Base-by-base conservation (phyloP, 345 rosid genomes). In the Hevea brasiliensis region DNA sequence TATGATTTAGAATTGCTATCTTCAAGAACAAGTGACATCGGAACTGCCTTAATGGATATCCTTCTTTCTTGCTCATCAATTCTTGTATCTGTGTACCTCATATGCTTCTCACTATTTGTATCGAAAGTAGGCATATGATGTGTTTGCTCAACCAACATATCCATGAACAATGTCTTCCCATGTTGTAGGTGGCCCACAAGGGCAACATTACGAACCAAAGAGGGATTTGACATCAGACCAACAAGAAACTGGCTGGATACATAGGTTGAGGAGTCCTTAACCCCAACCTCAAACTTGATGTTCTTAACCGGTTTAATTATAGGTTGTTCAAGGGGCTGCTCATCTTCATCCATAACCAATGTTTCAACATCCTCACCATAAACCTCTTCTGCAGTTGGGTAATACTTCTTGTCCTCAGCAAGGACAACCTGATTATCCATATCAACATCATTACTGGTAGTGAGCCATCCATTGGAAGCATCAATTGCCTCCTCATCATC, bases 321-420 rank as follows among this genome's bases (percentile, higher is more conserved):
- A 0, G 99, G 99, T 72, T 82, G 86, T 76, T 95, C 99, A 21
- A 92, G 97, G 10, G 99, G 89, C 75, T 79, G 98, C 74, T 91
- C 98, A 61, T 92, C 99, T 73, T 95, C 99, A 62, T 95, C 99
- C 94, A 92, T 95, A 50, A 95, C 99, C 78, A 95, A 72, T 6
- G 98, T 85, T 84, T 92, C 98, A 17, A 95, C 97, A 81, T 87
- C 99, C 66, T 89, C 97, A 1, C 98, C 99, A 59, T 89, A 95
- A 44, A 95, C 99, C 84, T 95, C 99, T 75, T 95, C 98, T 2
- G 99, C 99, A 4, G 99, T 92, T 1, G 99, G 98, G 63, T 95
- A 95, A 67, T 92, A 95, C 76, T 95, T 95, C 85, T 92, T 92
- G 68, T 92, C 98, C 87, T 92, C 99, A 8, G 98, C 97, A 42